Conservation (phyloP, 495 filamentous ascomycete species). For the Pyronema domesticum region DNA sequence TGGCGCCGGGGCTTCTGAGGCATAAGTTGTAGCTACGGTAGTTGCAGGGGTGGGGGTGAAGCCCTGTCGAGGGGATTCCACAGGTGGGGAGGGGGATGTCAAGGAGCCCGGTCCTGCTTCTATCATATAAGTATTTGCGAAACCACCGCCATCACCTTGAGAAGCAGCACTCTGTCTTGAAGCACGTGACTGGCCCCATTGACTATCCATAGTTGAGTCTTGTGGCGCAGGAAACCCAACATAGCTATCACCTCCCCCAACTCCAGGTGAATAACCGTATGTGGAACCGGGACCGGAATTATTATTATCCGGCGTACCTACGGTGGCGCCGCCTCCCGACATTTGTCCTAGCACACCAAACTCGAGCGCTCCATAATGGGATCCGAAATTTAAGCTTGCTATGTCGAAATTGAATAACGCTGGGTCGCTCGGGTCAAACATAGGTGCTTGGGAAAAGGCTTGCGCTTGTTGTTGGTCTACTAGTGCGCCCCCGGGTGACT, state of each 20-base stretch:
- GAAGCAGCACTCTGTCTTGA: not conserved
- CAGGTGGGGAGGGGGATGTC: conserved; percentile 35
- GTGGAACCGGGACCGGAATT: conserved; percentile 16
- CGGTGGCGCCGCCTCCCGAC: conserved; percentile 31
- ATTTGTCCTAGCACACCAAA: conserved; percentile 91
- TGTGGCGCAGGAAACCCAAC: conserved; percentile 20
- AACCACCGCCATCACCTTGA: conserved; percentile 7
- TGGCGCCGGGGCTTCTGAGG: conserved; percentile 16
- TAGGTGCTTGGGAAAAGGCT: conserved; percentile 12
- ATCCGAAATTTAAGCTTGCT: conserved; percentile 85
- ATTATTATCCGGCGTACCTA: conserved; percentile 4
- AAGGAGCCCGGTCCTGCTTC: conserved; percentile 45
- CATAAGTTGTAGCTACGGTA: conserved; percentile 17
- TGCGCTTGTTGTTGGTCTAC: conserved; percentile 14
- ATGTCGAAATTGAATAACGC: conserved; percentile 86
- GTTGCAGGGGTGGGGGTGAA: conserved; percentile 17
- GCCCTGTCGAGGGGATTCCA: conserved; percentile 18
- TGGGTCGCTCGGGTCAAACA: conserved; percentile 70
- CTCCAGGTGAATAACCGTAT: conserved; percentile 20
- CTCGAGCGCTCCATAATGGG: conserved; percentile 82
- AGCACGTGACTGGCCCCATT: not conserved
- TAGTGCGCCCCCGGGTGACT: conserved; percentile 17
- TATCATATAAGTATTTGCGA: conserved; percentile 52
- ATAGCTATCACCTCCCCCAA: conserved; percentile 15
- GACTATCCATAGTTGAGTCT: not conserved